Base-by-base conservation (phyloP, 2,329 filamentous ascomycete species). In the Septoria linicola region DNA sequence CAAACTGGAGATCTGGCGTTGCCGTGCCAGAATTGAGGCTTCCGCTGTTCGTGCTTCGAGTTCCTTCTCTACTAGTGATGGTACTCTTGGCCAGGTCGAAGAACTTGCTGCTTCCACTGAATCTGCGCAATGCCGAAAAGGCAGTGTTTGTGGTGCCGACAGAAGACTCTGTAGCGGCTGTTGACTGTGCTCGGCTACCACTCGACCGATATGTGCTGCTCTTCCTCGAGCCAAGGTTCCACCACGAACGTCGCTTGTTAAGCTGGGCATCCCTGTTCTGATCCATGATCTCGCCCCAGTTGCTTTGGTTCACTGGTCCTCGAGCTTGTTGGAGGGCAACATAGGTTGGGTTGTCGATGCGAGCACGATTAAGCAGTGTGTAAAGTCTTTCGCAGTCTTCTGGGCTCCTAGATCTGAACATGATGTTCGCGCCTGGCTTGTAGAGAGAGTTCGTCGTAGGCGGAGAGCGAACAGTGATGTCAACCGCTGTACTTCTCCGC, bases 311-410 rank as follows among this genome's bases (percentile, higher is more conserved):
- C 44, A 76, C 59, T 66, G 76, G 72, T 75, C 84, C 58, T 77
- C 89, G 74, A 78, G 95, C 73, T 74, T 87, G 78, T 77, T 89
- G 80, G 76, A 90, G 60, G 69, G 85, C 67, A 76, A 88, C 90
- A 72, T 92, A 96, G 48, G 90, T 92, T 46, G 89, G 86, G 67
- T 97, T 96, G 72, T 96, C 89, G 67, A 96, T 87, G 41, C 93
- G 87, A 16, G 91, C 85, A 54, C 87, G 80, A 70, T 97, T 95
- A 55, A 97, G 91, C 36, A 92, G 81, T 64, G 81, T 81, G 70
- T 96, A 99, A 3, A 99, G 77, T 30, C 81, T 79, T 59, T 87
- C 84, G 65, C 91, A 95, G 55, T 96, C 92, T 36, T 83, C 79
- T 2, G 83, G 78, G 40, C 81, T 88, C 35, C 85, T 77, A 41